Evolutionary conservation across 495 filamentous ascomycete genomes (phyloP), one percentile per base, ranked within the genome.

Genomic region (Stereocaulon alpinum): DNA sequence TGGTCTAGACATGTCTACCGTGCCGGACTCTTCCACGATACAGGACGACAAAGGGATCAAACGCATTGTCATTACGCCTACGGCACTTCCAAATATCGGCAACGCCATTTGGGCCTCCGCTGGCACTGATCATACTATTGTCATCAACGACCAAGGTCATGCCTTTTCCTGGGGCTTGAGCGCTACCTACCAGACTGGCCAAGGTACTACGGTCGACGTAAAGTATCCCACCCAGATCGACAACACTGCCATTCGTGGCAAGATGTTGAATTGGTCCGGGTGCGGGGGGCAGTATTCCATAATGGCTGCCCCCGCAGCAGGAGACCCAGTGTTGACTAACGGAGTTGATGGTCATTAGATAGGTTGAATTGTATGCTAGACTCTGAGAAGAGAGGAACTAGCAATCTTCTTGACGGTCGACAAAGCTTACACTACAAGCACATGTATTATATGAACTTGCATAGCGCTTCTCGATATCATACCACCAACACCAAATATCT

Each of bases 101-200:
- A 72, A 73, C 5, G 71, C 69, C 56, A 66, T 63, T 4, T 73
- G 75, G 47, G 77, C 76, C 9, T 64, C 71, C 7, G 75, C 75
- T 42, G 77, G 77, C 44, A 76, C 78, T 1, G 84, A 86, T 53
- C 83, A 86, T 63, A 77, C 72, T 15, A 75, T 87, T 48, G 77
- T 74, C 10, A 74, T 87, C 58, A 79, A 80, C 58, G 69, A 67
- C 18, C 71, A 76, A 56, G 84, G 84, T 42, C 75, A 75, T 55
- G 81, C 80, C 7, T 86, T 77, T 68, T 75, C 75, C 9, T 84
- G 82, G 80, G 84, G 84, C 5, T 86, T 85, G 70, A 79, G 73
- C 48, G 76, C 77, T 20, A 82, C 77, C 20, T 85, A 83, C 63
- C 83, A 86, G 68, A 82, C 80, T 17, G 84, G 84, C 6, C 77